These are phyloP conservation scores for Fusarium longipes DNA, from an alignment of 2,329 filamentous ascomycete species.

Conservation along the genomic window DNA sequence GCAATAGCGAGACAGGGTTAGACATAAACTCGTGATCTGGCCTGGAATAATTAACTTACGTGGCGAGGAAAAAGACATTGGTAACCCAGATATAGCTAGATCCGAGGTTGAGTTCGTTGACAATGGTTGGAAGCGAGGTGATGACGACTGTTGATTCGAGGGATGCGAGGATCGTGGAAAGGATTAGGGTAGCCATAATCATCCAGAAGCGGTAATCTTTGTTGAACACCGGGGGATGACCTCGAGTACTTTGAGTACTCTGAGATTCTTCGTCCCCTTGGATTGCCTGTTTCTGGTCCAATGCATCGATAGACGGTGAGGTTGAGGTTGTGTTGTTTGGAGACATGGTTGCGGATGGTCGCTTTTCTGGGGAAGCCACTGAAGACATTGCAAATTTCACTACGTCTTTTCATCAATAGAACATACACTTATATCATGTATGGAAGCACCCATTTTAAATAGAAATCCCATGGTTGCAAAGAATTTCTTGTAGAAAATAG, in stretches of 20 bases:
- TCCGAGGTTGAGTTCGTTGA: constrained; percentile 38
- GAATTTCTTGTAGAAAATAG: too few relatives aligned
- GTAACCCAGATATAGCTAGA: constrained; percentile 48
- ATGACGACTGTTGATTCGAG: constrained; percentile 44
- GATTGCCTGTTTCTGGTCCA: background rate
- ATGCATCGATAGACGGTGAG: background rate
- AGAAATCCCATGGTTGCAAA: background rate
- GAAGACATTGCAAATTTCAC: background rate
- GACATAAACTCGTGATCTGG: background rate
- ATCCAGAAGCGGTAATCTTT: constrained; percentile 45
- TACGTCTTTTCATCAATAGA: background rate
- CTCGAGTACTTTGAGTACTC: background rate
- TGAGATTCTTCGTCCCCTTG: constrained; percentile 1
- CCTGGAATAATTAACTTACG: background rate
- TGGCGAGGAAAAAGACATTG: constrained; percentile 46
- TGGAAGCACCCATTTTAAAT: background rate
- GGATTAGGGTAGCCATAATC: constrained; percentile 41
- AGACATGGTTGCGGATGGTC: too few relatives aligned
- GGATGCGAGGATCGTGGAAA: constrained; percentile 38
- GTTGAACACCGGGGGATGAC: constrained; percentile 12
- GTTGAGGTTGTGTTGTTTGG: background rate
- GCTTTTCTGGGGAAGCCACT: background rate
- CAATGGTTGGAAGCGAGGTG: constrained; percentile 46
- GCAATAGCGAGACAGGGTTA: background rate
- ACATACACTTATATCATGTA: background rate